Conservation (phyloP, 495 filamentous ascomycete species). For the Hypoxylon lenormandii region DNA sequence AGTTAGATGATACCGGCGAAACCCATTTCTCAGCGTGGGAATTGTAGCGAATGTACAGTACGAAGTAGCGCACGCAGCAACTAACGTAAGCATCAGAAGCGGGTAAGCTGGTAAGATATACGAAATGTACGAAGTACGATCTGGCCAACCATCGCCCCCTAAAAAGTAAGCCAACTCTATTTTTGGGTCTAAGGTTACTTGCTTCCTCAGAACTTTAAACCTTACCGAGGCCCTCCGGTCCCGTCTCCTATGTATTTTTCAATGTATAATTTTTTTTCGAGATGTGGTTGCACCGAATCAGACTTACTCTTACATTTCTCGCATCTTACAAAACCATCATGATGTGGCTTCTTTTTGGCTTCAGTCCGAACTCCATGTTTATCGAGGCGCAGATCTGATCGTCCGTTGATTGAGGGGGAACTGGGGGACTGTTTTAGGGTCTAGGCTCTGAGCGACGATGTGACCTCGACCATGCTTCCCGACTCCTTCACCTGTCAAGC, state of each 20-base stretch:
- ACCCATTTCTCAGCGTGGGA: too few species aligned
- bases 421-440: too few species aligned
- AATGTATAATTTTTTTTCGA: conserved; percentile 5
- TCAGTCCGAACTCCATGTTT: not conserved
- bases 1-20: too few species aligned
- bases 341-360: not conserved
- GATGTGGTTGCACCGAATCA: conserved; percentile 7
- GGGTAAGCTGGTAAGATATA: conserved; percentile 34
- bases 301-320: not conserved
- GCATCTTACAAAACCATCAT: not conserved
- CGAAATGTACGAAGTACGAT: conserved; percentile 36
- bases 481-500: conserved; percentile 14
- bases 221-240: not conserved
- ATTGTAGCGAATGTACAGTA: too few species aligned
- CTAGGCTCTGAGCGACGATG: conserved; percentile 16
- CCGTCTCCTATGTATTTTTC: not conserved
- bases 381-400: not conserved
- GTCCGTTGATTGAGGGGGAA: not conserved
- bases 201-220: conserved; percentile 30
- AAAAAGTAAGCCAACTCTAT: conserved; percentile 31
- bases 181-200: conserved; percentile 30
- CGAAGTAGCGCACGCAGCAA: not conserved
- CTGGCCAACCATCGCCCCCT: conserved; percentile 26
- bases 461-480: conserved; percentile 22
- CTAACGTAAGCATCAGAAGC: conserved; percentile 12